phyloP scores from a whole-genome alignment of 139 green algal species.

The Tetraselmis chui region DNA sequence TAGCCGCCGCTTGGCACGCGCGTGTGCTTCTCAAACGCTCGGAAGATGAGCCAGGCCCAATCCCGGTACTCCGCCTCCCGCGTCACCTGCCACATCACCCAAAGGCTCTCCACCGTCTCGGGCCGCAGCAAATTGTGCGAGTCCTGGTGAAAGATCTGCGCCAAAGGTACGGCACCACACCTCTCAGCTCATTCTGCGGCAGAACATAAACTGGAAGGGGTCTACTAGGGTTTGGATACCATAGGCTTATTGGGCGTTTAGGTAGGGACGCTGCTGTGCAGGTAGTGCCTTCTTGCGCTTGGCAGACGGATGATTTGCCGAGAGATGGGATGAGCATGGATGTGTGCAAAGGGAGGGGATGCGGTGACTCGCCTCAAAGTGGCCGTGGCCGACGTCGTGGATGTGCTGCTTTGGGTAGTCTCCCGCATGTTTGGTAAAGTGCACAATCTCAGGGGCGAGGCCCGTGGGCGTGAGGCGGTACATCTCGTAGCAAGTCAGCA shows the following conservation, averaged over 20 bases:
- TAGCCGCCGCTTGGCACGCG: conserved; percentile 56
- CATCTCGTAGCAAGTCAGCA: conserved; percentile 70
- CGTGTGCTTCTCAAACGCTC: conserved; percentile 56
- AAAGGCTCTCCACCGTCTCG: conserved; percentile 77
- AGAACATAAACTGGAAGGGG: too few relatives aligned
- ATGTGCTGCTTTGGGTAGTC: conserved; percentile 33
- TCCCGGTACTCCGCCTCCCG: conserved; percentile 62
- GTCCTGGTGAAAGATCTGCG: conserved; percentile 20
- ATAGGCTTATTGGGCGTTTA: too few relatives aligned
- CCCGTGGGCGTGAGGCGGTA: conserved; percentile 46
- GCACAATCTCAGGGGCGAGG: conserved; percentile 54
- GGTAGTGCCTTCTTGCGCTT: too few relatives aligned
- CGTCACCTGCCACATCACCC: conserved; percentile 72
- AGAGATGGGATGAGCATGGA: too few relatives aligned
- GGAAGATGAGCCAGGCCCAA: conserved; percentile 77
- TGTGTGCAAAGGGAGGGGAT: too few relatives aligned
- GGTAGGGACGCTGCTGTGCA: too few relatives aligned
- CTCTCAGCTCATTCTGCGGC: too few relatives aligned
- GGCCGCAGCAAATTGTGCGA: conserved; percentile 72
- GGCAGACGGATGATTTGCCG: too few relatives aligned
- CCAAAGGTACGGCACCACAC: too few relatives aligned
- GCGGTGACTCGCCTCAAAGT: too few relatives aligned
- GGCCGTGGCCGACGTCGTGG: conserved; percentile 31
- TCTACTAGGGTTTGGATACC: too few relatives aligned
- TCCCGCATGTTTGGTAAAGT: conserved; percentile 26